Base-by-base conservation (phyloP, 768 basidiomycete species). In the Tulasnella sp. region DNA sequence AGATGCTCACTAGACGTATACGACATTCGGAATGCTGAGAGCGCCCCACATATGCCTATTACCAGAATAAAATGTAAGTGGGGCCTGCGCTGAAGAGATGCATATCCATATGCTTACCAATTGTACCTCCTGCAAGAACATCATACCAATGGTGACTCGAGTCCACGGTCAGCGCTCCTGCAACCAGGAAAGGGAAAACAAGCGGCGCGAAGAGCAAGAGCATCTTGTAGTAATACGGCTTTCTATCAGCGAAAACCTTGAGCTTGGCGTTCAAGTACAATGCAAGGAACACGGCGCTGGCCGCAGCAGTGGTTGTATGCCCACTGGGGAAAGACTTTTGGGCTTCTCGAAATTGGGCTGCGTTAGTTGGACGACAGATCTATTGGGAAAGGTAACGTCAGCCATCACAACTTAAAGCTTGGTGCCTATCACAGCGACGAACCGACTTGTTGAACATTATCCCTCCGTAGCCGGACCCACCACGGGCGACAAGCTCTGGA, bases 211-310 rank as follows among this genome's bases (percentile, higher is more conserved):
- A 48, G 27, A 48, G n/a, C 21, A 48, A n/a, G 11, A 21, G 27
- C 27, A 48, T 48, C n/a, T 48, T 48, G 46, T 48, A 48, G 46
- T 48, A 48, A 48, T 48, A 29, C 19, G 46, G 46, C n/a, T 29
- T 48, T 48, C 27, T 21, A n/a, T 48, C 46, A n/a, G 46, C 46
- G 27, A 48, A 48, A 11, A 48, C 27, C 46, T 48, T 48, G 7
- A 48, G 19, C 27, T 48, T 48, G 5, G 46, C 46, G n/a, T 48
- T 48, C 11, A 48, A n/a, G 46, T 48, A 48, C 11, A 48, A 29
- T 5, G 46, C 19, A n/a, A 48, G 46, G 27, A 48, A 48, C 11
- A 48, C 46, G 46, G 7, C 19, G 27, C 46, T 29, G 7, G 46
- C 46, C 5, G 46, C 46, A 29, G 46, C 46, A 29, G 46, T 48